phyloP scores from a whole-genome alignment of 345 rosid species.

The Hibiscus tridactylites region DNA sequence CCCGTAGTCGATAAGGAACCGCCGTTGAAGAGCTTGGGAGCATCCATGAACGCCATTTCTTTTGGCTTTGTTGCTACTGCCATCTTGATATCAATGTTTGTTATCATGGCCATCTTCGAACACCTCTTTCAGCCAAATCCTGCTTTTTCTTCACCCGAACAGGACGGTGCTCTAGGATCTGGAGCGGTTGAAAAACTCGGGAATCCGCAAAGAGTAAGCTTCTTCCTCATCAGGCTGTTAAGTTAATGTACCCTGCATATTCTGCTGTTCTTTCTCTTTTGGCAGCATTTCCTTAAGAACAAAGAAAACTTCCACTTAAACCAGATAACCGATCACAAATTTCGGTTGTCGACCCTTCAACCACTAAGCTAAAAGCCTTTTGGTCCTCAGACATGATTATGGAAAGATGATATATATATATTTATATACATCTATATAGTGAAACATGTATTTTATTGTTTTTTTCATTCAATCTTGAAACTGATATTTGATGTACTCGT shows the following conservation, averaged over 20 bases:
- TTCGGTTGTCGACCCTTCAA: not conserved
- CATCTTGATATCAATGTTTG: slow-evolving; percentile 76
- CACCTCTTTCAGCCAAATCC: slow-evolving; percentile 69
- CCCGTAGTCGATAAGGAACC: slow-evolving; percentile 26
- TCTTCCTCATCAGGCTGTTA: not conserved
- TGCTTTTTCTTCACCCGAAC: slow-evolving; percentile 47
- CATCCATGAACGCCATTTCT: slow-evolving; percentile 73
- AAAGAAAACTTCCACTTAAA: not conserved
- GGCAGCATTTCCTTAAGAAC: not conserved
- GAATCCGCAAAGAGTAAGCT: slow-evolving; percentile 37
- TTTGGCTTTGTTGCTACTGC: slow-evolving; percentile 97
- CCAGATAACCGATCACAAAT: not conserved
- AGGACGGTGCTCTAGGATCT: slow-evolving; percentile 21
- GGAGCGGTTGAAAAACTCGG: slow-evolving; percentile 28
- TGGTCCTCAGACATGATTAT: not conserved
- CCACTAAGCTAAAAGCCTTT: not conserved
- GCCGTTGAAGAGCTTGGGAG: slow-evolving; percentile 59
- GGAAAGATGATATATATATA: no score
- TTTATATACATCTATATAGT: no score
- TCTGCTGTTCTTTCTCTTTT: not conserved
- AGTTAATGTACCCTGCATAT: not conserved
- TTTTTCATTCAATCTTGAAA: not conserved
- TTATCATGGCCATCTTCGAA: slow-evolving; percentile 91
- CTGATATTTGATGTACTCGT: not conserved
- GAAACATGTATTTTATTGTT: no score